phyloP scores from a whole-genome alignment of 2,329 filamentous ascomycete species.

The Calonectria leucothoes region DNA sequence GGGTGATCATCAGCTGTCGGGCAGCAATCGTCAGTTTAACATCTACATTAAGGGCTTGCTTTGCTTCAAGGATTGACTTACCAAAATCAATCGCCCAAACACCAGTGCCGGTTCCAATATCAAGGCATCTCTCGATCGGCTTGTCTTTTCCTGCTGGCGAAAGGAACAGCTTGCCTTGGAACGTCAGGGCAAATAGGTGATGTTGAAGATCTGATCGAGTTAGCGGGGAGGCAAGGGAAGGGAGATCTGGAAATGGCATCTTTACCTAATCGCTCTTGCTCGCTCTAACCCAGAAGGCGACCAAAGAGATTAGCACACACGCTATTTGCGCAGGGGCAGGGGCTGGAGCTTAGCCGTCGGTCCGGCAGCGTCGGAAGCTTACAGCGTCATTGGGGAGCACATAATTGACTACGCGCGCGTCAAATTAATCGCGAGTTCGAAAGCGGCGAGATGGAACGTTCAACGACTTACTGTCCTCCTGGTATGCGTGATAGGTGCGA shows the following conservation, averaged over 20 bases:
- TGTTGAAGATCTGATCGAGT: constrained; percentile 48
- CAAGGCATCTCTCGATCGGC: constrained; percentile 49
- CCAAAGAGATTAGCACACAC: constrained; percentile 23
- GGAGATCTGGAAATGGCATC: not conserved
- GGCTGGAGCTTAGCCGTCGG: not conserved
- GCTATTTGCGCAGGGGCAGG: not conserved
- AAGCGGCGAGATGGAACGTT: not conserved
- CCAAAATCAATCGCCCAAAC: constrained; percentile 59
- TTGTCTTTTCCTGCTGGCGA: constrained; percentile 39
- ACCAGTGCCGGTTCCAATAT: constrained; percentile 63
- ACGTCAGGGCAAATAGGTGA: constrained; percentile 47
- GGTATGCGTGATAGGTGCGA: constrained; percentile 51
- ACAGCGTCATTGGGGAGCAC: constrained; percentile 47
- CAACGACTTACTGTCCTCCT: constrained; percentile 41
- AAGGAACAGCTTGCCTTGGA: constrained; percentile 44
- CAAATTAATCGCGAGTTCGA: not conserved
- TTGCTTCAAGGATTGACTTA: constrained; percentile 5
- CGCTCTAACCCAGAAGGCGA: constrained; percentile 30
- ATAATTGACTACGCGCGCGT: constrained; percentile 35
- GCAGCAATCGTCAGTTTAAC: not conserved
- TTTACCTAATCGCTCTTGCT: constrained; percentile 47
- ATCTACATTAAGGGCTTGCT: not conserved
- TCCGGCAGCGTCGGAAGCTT: not conserved
- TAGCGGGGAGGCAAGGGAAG: not conserved
- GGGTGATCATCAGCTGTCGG: constrained; percentile 45